Evolutionary conservation across 2,329 filamentous ascomycete species (phyloP), one percentile per base, ranked within the genome.

Genomic region (Phyllosticta capitalensis): DNA sequence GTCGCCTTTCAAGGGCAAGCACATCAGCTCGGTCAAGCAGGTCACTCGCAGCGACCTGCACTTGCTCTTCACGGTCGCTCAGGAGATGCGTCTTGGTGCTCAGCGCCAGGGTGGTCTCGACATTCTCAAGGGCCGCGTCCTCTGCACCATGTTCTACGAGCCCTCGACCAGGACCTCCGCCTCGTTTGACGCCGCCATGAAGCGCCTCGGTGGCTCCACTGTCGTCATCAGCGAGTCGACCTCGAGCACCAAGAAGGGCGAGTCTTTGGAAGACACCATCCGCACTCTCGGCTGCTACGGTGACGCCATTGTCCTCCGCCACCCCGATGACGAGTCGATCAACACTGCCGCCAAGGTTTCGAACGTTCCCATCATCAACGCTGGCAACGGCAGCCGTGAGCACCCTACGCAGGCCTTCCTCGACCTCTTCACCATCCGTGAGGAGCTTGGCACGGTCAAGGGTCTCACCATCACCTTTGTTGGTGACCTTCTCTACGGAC

Each of bases 111-210:
- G 94, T 61, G 88, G 94, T 28, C 81, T 99, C 55, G 87, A 94
- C 68, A 81, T 95, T 60, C 84, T 99, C 63, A 89, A 88, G 67
- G 91, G 92, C 26, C 86, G 89, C 52, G 84, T 99, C 12, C 82
- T 99, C 45, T 90, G 88, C 76, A 94, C 90, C 1, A 85, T 99
- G 78, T 99, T 99, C 82, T 99, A 92, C 75, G 94, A 99, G 80
- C 94, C 94, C 1, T 97, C 92, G 0, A 99, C 94, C 2, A 84
- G 94, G 58, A 99, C 94, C 5, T 96, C 92, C 12, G 85, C 89
- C 45, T 99, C 94, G 3, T 99, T 99, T 68, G 94, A 99, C 71
- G 89, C 92, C 60, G 94, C 94, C 50, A 99, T 99, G 94, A 95
- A 99, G 80, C 88, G 95, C 56, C 86, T 99, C 5, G 94, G 94